A percentile compares a stretch with the other conserved stretches of the same genome.
phyloP scores from a whole-genome alignment of 148 eudicot species.

The Rhododendron kiyosumense region DNA sequence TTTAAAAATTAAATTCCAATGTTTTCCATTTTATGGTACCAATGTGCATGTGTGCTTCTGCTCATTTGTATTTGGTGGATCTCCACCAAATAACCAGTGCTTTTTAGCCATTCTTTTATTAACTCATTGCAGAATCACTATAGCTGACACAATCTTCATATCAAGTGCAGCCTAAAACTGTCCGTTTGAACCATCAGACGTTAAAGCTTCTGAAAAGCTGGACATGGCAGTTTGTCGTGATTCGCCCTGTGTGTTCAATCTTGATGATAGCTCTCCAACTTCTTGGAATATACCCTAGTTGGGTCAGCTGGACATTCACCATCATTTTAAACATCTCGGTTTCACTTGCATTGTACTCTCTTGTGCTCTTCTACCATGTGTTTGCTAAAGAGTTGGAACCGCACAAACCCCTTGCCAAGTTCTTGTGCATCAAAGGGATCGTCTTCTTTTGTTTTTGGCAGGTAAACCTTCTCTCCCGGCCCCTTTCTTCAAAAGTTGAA shows the following conservation, averaged over 20 bases:
- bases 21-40: not conserved
- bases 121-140: not conserved
- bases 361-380: slow-evolving; percentile 74
- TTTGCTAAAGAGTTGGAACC: slow-evolving; percentile 86
- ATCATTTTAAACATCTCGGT: slow-evolving; percentile 72
- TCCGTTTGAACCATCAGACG: slow-evolving; percentile 55
- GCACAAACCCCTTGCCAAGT: slow-evolving; percentile 85
- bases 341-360: slow-evolving; percentile 72
- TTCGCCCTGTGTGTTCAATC: slow-evolving; percentile 77
- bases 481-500: not conserved
- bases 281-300: slow-evolving; percentile 60
- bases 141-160: not conserved
- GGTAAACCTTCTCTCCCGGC: slow-evolving; percentile 32
- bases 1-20: not conserved
- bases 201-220: slow-evolving; percentile 67
- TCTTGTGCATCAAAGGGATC: slow-evolving; percentile 76
- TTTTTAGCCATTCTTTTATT: not conserved
- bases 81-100: not conserved
- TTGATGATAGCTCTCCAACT: slow-evolving; percentile 69
- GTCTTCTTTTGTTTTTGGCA: slow-evolving; percentile 98
- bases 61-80: not conserved
- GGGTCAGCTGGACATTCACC: slow-evolving; percentile 82
- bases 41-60: not conserved
- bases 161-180: slow-evolving; percentile 62
- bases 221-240: slow-evolving; percentile 92